Evolutionary conservation across 2,329 filamentous ascomycete species (phyloP).

Genomic region (Xylaria multiplex): DNA sequence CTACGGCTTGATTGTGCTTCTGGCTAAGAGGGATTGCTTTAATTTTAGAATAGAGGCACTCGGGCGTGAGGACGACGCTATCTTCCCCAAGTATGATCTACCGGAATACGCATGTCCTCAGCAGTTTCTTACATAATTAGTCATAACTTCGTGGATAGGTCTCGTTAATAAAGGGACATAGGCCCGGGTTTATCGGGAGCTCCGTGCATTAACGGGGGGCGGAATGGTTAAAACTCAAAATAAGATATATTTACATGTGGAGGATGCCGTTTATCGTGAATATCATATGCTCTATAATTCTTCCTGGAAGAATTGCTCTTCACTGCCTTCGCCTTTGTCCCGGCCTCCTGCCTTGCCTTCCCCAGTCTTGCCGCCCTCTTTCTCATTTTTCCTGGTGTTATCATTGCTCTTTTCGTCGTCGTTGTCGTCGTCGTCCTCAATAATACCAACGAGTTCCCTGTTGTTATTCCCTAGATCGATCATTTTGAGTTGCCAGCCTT

Average conservation of each 20-base stretch:
- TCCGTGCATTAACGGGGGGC: neutral
- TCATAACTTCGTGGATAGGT: neutral
- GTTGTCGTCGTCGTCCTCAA: slow-evolving; percentile 66
- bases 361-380: slow-evolving; percentile 19
- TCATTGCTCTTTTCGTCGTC: slow-evolving; percentile 43
- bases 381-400: slow-evolving; percentile 22
- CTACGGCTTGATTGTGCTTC: too few species aligned
- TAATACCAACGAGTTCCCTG: slow-evolving; percentile 74
- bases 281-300: slow-evolving; percentile 56
- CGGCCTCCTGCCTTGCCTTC: neutral
- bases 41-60: neutral
- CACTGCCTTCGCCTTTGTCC: slow-evolving; percentile 53
- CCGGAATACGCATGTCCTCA: neutral
- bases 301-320: slow-evolving; percentile 64
- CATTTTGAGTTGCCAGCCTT: slow-evolving; percentile 83
- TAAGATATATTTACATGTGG: neutral
- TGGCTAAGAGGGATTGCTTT: neutral
- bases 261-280: slow-evolving; percentile 41
- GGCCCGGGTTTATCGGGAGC: neutral
- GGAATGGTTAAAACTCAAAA: neutral
- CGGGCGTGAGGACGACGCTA: neutral
- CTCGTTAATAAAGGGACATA: neutral
- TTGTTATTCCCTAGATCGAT: slow-evolving; percentile 72
- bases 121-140: neutral
- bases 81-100: neutral